A percentile compares a stretch with the other conserved stretches of the same genome.
Evolutionary conservation across 2,329 filamentous ascomycete genomes (phyloP).

Genomic region (Aphanoascus verrucosus): DNA sequence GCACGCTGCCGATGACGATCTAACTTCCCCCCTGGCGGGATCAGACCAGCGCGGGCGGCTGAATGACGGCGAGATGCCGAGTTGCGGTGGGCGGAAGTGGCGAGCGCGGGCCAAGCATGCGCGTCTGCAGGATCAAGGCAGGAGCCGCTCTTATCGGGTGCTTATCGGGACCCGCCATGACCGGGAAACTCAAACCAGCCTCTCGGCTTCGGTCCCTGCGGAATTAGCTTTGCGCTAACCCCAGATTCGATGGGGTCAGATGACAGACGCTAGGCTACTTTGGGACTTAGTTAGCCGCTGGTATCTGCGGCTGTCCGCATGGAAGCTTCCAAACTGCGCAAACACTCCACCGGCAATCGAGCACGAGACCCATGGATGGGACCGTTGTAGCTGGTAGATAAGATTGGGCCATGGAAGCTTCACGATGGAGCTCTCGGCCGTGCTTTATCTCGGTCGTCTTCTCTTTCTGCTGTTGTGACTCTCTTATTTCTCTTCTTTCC

Average conservation of each 20-base stretch:
- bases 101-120: neutral
- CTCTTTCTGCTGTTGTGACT: neutral
- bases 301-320: neutral
- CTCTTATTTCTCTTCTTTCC: too few species aligned
- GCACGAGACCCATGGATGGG: neutral
- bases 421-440: slow-evolving; percentile 1
- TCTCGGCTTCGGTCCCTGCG: neutral
- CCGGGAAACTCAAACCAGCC: neutral
- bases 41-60: neutral
- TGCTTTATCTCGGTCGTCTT: neutral
- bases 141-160: slow-evolving; percentile 5
- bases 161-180: neutral
- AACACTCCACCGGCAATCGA: neutral
- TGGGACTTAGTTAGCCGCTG: neutral
- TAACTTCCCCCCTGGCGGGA: neutral
- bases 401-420: neutral
- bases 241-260: neutral
- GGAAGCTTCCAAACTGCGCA: neutral
- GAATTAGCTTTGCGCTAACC: neutral
- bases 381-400: neutral
- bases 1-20: neutral
- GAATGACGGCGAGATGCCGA: neutral
- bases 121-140: neutral
- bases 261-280: neutral
- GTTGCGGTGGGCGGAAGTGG: neutral